Evolutionary conservation across 2,329 filamentous ascomycete species (phyloP), one percentile per base, ranked within the genome.

Genomic region (Chaetoscypha palmicola): DNA sequence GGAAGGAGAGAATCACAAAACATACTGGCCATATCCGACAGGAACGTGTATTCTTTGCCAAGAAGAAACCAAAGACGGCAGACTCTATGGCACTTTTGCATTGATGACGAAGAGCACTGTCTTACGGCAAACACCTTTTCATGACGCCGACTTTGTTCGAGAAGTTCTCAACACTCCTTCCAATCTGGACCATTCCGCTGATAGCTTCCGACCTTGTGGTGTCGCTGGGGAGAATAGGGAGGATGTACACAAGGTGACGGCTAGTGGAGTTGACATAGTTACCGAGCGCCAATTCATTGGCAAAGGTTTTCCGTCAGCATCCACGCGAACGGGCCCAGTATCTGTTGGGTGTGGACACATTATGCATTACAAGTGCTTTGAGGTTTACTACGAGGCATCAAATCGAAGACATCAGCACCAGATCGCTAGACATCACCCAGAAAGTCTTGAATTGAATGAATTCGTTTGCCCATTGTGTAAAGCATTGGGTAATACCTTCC

Each of bases 401-500:
- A 74, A 82, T 41, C 77, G 90, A 48, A 79, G 92, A 30, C 94
- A 98, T 61, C 78, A 77, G 16, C 87, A 92, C 57, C 92, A 98
- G 62, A 95, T 98, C 63, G 90, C 92, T 5, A 78, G 92, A 11
- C 87, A 95, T 56, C 92, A 97, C 56, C 92, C 92, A 0, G 94
- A 98, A 62, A 76, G 82, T 43, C 74, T 87, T 2, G 72, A 76
- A 16, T 71, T 77, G 33, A 85, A 94, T 50, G 92, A 98, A 58
- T 98, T 98, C 62, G 86, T 97, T 43, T 98, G 92, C 56, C 92
- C 92, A 1, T 72, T 98, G 1, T 98, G 92, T 70, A 98, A 98
- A 65, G 94, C 92, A 3, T 73, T 98, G 1, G 92, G 92, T 2
- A 98, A 98, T 61, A 79, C 87, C 0, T 98, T 98, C 66, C 64